Evolutionary conservation across 352 stramenopile species (phyloP).

Genomic region (Globisporangium lucens): DNA sequence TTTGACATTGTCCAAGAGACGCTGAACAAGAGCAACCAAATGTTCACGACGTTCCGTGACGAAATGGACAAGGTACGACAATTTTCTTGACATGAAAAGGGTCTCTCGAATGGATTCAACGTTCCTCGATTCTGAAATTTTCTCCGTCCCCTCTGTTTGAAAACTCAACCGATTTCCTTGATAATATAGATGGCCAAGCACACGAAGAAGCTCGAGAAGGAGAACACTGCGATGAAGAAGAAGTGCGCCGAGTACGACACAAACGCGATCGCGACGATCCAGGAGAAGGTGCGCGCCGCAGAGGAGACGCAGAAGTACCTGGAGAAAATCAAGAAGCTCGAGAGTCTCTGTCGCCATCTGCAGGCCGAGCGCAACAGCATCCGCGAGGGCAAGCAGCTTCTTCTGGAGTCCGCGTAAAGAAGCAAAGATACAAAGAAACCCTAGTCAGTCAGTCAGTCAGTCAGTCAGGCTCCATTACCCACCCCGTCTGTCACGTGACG

Average conservation of each 20-base stretch:
- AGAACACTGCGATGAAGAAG: slow-evolving; percentile 74
- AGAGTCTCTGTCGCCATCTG: slow-evolving; percentile 76
- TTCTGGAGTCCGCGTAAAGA: slow-evolving; percentile 12
- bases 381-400: slow-evolving; percentile 23
- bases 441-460: not conserved
- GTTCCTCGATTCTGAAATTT: not conserved
- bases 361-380: slow-evolving; percentile 75
- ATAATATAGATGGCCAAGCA: slow-evolving; percentile 68
- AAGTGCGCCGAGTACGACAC: slow-evolving; percentile 82
- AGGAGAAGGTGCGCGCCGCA: slow-evolving; percentile 58
- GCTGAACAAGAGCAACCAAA: slow-evolving; percentile 81
- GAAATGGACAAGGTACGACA: slow-evolving; percentile 75
- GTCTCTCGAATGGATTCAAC: slow-evolving; percentile 1
- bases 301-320: slow-evolving; percentile 71
- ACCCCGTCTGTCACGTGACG: not conserved
- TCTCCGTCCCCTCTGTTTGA: not conserved
- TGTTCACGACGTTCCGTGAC: slow-evolving; percentile 81
- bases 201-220: slow-evolving; percentile 86
- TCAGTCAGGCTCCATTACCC: not conserved
- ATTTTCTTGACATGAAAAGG: too few relatives aligned
- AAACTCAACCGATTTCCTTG: not conserved
- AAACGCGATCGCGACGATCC: slow-evolving; percentile 67
- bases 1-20: slow-evolving; percentile 85
- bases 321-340: slow-evolving; percentile 83
- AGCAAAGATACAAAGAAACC: not conserved